phyloP scores from a whole-genome alignment of 805 yeast genomes.

The Metschnikowia picachoensis region DNA sequence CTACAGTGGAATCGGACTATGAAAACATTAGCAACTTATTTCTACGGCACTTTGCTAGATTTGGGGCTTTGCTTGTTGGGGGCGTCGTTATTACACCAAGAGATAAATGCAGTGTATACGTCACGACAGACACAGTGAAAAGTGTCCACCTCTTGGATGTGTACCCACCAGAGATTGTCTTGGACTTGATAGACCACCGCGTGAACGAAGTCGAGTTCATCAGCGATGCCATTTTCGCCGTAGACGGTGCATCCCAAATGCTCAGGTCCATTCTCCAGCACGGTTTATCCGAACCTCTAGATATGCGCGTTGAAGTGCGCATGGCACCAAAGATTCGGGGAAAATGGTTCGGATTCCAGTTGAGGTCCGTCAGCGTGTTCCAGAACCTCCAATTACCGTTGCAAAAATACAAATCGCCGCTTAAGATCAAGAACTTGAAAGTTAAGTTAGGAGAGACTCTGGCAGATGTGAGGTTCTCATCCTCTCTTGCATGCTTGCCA shows the following conservation, averaged over 20 bases:
- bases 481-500: not conserved
- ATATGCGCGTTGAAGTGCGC: conserved; percentile 21
- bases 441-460: not conserved
- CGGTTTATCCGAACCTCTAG: conserved; percentile 5
- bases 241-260: conserved; percentile 16
- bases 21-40: conserved; percentile 21
- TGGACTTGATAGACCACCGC: conserved; percentile 20
- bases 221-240: conserved; percentile 19
- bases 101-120: conserved; percentile 20
- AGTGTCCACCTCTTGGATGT: conserved; percentile 23
- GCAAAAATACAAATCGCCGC: not conserved
- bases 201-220: conserved; percentile 24
- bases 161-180: conserved; percentile 23
- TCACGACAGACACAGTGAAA: conserved; percentile 11
- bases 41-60: conserved; percentile 20
- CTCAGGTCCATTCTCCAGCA: conserved; percentile 6
- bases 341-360: conserved; percentile 16
- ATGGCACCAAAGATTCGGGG: conserved; percentile 19
- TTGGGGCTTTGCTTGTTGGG: conserved; percentile 24
- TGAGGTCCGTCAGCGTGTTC: conserved; percentile 16
- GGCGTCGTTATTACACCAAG: conserved; percentile 21
- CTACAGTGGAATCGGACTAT: conserved; percentile 26
- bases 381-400: conserved; percentile 7
- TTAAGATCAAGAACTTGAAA: not conserved
- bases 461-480: not conserved